Evolutionary conservation across 805 yeast genomes (phyloP), one percentile per base, ranked within the genome.

Genomic region (Candida tibetensis): DNA sequence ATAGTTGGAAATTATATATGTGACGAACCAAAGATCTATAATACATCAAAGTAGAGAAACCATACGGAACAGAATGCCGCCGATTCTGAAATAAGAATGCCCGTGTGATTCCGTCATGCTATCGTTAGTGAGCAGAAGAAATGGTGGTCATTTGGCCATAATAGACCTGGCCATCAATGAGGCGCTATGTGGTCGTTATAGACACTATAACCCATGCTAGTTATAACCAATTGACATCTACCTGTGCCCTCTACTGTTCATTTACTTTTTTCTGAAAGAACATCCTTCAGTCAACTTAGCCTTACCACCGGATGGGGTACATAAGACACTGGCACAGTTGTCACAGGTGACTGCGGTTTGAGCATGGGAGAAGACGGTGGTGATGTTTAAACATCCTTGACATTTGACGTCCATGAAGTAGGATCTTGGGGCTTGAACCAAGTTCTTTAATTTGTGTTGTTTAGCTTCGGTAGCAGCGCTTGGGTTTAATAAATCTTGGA

Each of bases 351-450:
- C 67, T 36, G 68, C 68, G 36, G 69, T 64, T 51, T 64, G 70
- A 28, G 70, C 67, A 55, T 64, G 70, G 37, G 67, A 61, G 56
- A 64, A 64, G 36, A 64, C 66, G 37, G 70, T 64, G 52, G 66
- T 58, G 55, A 64, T 64, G 59, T 60, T 62, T 47, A 62, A 58
- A 49, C 70, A 64, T 22, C 70, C 69, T 48, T 60, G 70, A 48
- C 70, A 64, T 55, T 64, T 64, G 39, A 64, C 69, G 43, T 64
- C 70, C 66, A 64, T 60, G 58, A 64, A 64, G 60, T 55, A 64
- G 22, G 70, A 63, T 57, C 69, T 62, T 52, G 70, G 70, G 37
- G 57, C 47, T 49, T 64, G 69, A 41, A 64, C 70, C 56, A 64
- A 58, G 46, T 58, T 57, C 61, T 64, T 64, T 54, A 60, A 55